Evolutionary conservation across 2,329 filamentous ascomycete species (phyloP).

Genomic region (Purpureocillium takamizusanense): DNA sequence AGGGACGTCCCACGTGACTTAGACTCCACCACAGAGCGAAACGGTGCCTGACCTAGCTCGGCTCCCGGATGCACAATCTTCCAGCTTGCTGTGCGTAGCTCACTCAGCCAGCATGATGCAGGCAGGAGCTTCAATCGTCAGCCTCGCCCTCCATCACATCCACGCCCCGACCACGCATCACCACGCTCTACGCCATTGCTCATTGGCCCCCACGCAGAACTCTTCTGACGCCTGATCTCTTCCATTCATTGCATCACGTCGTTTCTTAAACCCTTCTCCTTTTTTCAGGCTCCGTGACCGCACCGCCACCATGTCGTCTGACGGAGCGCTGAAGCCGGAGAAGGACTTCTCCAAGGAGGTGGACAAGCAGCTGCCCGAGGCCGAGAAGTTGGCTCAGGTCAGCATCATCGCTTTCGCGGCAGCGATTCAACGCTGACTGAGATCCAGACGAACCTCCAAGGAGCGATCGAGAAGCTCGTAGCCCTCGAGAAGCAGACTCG

Average conservation of each 20-base stretch:
- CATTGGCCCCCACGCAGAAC: not conserved
- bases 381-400: slow-evolving; percentile 82
- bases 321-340: slow-evolving; percentile 80
- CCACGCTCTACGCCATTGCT: not conserved
- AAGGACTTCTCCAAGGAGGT: slow-evolving; percentile 98
- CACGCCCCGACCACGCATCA: not conserved
- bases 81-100: not conserved
- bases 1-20: no score
- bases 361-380: slow-evolving; percentile 83
- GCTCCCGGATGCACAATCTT: not conserved
- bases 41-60: no score
- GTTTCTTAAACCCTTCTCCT: not conserved
- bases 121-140: slow-evolving; percentile 8
- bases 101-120: not conserved
- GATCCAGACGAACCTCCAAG: slow-evolving; percentile 65
- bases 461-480: slow-evolving; percentile 87
- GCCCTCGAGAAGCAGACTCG: slow-evolving; percentile 92
- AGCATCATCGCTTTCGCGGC: slow-evolving; percentile 21
- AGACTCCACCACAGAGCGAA: no score
- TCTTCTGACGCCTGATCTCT: not conserved
- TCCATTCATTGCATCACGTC: not conserved
- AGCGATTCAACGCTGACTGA: slow-evolving; percentile 3
- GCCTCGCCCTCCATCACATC: not conserved
- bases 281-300: not conserved
- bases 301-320: slow-evolving; percentile 59